A percentile compares a stretch with the other conserved stretches of the same genome.
These are phyloP conservation scores for Salix purpurea DNA, from an alignment of 345 rosid genomes.

Conservation along the genomic window DNA sequence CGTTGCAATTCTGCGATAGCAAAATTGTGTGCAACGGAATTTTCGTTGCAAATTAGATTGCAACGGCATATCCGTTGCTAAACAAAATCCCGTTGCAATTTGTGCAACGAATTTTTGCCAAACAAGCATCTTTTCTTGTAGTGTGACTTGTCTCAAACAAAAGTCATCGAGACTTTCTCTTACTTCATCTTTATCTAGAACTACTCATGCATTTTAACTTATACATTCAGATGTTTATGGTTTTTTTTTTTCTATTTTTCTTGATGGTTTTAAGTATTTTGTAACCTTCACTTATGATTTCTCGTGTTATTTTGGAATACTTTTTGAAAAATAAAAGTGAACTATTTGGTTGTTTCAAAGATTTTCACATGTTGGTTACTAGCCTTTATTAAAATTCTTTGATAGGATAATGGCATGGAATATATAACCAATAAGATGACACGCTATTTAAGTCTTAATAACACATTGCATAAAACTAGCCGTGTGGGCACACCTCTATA, in stretches of 20 bases:
- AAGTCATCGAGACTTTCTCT: not conserved
- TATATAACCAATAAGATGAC: not conserved
- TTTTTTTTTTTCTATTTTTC: not conserved
- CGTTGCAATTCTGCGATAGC: too few relatives aligned
- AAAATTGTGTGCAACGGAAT: too few relatives aligned
- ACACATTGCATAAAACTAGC: not conserved
- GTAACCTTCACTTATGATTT: not conserved
- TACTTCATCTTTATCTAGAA: not conserved
- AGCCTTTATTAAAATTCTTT: not conserved
- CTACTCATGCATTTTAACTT: not conserved
- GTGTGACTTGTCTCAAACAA: not conserved
- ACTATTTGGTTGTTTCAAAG: not conserved
- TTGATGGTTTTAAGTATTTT: not conserved
- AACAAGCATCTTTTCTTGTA: too few relatives aligned
- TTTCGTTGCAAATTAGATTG: too few relatives aligned
- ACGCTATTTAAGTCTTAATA: not conserved
- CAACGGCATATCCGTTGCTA: too few relatives aligned
- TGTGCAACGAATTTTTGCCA: too few relatives aligned
- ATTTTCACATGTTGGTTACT: not conserved
- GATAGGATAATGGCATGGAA: not conserved
- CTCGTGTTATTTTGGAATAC: not conserved
- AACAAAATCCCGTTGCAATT: too few relatives aligned
- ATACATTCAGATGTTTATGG: not conserved
- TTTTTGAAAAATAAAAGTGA: not conserved
- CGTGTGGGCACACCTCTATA: not conserved